Base-by-base conservation (phyloP, 352 stramenopile species). In the Phytophthora quininea region DNA sequence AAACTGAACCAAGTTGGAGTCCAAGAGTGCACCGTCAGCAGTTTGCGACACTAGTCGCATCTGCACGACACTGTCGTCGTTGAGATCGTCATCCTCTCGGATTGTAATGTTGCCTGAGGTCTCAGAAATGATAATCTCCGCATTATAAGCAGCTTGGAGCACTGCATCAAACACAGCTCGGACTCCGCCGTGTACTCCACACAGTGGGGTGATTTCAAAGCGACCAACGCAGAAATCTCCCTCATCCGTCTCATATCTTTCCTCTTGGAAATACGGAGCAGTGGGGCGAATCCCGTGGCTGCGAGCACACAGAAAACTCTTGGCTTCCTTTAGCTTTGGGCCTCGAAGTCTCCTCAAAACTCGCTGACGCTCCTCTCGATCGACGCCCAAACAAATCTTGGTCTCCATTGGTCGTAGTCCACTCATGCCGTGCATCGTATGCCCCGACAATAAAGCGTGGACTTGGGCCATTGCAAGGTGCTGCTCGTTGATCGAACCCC, bases 191-290 rank as follows among this genome's bases (percentile, higher is more conserved):
- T 5, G 15, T 6, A 71, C 48, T 27, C 46, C 24, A n/a, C 47
- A 15, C 4, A 80, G 61, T 14, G 62, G 19, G 14, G 49, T 67
- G 15, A 82, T 52, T 37, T 80, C 76, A 37, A 84, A 88, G 9
- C 77, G 79, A 15, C 79, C 57, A 42, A 66, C 78, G 56, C 73
- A 83, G 45, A 65, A 79, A 49, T 86, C 78, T 1, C 72, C 71
- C 1, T 62, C 55, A 32, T 65, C 62, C 31, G 67, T 70, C 61
- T 80, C 66, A 50, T 64, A 72, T 14, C 58, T 53, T 30, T 71
- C 51, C 40, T 84, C 66, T 15, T 71, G 63, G 29, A 68, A 62
- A 31, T 67, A 79, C 2, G 59, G 47, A 3, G 62, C 49, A 9
- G 69, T 64, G 6, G 69, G 47, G 52, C 84, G 72, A 8, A 86